Percentiles rank a stretch among this genome's conserved stretches.
These are phyloP conservation scores for Neospermospora avenae DNA, from an alignment of 2,329 filamentous ascomycete genomes.

Conservation along the genomic window DNA sequence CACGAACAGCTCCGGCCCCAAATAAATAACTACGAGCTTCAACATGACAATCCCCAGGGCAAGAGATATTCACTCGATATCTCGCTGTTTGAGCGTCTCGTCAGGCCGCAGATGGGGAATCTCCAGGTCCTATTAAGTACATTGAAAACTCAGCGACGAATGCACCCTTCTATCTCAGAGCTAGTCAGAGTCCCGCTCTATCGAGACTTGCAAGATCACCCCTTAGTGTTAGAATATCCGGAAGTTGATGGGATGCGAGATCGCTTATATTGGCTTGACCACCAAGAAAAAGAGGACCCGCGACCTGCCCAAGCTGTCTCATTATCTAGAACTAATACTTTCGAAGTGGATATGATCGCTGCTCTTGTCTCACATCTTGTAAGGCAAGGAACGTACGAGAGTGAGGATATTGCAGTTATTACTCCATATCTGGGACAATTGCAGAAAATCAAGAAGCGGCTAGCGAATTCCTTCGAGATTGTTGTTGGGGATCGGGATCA, in stretches of 20 bases:
- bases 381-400: conserved; percentile 58
- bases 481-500: conserved; percentile 60
- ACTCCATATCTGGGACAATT: conserved; percentile 63
- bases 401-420: conserved; percentile 64
- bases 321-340: conserved; percentile 58
- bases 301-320: conserved; percentile 52
- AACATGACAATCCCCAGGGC: conserved; percentile 20
- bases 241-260: conserved; percentile 51
- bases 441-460: conserved; percentile 44
- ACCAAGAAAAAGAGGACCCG: conserved; percentile 47
- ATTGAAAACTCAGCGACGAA: conserved; percentile 60
- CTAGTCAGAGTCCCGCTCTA: conserved; percentile 59
- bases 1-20: conserved; percentile 42
- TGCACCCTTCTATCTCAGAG: conserved; percentile 59
- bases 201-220: conserved; percentile 50
- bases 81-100: conserved; percentile 51
- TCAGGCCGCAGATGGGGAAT: conserved; percentile 29
- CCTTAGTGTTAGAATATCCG: conserved; percentile 39
- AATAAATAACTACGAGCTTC: conserved; percentile 26
- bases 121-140: conserved; percentile 34
- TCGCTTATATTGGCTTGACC: conserved; percentile 61
- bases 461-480: conserved; percentile 55
- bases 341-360: conserved; percentile 61
- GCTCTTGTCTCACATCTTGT: conserved; percentile 63
- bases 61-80: conserved; percentile 44